Percentiles rank a stretch among this genome's conserved stretches.
Conservation (phyloP, 2,329 filamentous ascomycete species). For the Dothideomycetidae sp. region DNA sequence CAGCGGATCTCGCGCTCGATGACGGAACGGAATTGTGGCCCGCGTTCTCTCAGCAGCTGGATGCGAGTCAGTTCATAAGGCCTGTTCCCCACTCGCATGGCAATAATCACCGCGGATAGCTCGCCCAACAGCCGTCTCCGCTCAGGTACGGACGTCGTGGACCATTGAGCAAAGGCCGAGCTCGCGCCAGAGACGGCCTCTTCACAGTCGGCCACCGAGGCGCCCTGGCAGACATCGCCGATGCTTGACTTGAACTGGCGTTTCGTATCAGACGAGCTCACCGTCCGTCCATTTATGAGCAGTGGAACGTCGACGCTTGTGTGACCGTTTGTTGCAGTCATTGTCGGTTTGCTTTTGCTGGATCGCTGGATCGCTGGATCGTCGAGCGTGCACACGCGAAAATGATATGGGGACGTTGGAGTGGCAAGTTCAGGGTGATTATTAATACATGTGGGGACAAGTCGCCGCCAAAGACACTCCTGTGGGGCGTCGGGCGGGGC, state of each 20-base stretch:
- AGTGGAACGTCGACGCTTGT: too few species aligned
- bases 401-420: too few species aligned
- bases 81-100: not conserved
- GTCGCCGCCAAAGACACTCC: too few species aligned
- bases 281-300: not conserved
- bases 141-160: not conserved
- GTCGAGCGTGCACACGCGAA: too few species aligned
- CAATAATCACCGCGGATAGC: not conserved
- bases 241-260: not conserved
- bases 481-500: too few species aligned
- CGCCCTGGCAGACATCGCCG: not conserved
- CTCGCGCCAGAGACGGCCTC: not conserved
- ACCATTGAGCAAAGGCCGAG: not conserved
- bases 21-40: not conserved
- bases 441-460: too few species aligned
- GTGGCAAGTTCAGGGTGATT: too few species aligned
- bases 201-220: not conserved
- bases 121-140: not conserved
- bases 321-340: too few species aligned
- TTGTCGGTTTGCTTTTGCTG: too few species aligned
- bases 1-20: not conserved
- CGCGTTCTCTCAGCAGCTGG: not conserved
- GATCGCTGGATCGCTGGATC: too few species aligned
- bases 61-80: not conserved
- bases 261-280: not conserved